Percentiles rank a stretch among this genome's conserved stretches.
Conservation (phyloP, 306 rosid species). For the Acacia melanoxylon region DNA sequence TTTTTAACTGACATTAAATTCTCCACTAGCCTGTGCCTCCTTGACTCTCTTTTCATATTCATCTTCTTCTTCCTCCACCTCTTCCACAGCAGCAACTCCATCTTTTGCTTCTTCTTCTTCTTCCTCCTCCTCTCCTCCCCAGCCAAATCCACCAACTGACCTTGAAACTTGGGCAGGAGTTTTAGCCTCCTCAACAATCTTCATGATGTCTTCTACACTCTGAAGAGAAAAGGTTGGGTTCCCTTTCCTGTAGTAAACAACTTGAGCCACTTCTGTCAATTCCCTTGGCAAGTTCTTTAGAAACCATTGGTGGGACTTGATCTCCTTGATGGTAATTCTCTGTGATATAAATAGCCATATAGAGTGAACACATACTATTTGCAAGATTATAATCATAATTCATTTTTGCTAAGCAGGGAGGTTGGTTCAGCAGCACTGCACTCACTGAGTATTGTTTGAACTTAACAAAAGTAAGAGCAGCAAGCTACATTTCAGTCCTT, state of each 20-base stretch:
- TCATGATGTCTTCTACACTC: constrained; percentile 67
- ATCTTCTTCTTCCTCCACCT: constrained; percentile 48
- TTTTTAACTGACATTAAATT: constrained; percentile 50
- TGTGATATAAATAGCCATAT: constrained; percentile 36
- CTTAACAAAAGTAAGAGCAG: neutral
- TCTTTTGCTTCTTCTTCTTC: constrained; percentile 43
- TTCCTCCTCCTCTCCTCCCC: constrained; percentile 74
- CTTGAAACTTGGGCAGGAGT: constrained; percentile 54
- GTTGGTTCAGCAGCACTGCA: neutral
- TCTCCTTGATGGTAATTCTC: constrained; percentile 79
- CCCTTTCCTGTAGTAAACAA: constrained; percentile 65
- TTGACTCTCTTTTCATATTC: constrained; percentile 77
- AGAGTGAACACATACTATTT: constrained; percentile 2
- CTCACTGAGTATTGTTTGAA: constrained; percentile 7
- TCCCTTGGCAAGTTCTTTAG: constrained; percentile 83
- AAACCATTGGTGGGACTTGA: constrained; percentile 85
- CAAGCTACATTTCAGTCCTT: neutral
- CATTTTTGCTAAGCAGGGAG: neutral
- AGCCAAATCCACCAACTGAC: constrained; percentile 64
- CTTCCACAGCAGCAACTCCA: constrained; percentile 25
- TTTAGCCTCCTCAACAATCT: constrained; percentile 79
- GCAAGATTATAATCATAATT: neutral
- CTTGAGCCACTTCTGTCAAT: constrained; percentile 78
- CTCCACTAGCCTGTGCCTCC: constrained; percentile 77
- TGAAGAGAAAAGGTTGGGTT: constrained; percentile 81